Base-by-base conservation (phyloP, 2,329 filamentous ascomycete species). In the Hirsutella thompsonii region DNA sequence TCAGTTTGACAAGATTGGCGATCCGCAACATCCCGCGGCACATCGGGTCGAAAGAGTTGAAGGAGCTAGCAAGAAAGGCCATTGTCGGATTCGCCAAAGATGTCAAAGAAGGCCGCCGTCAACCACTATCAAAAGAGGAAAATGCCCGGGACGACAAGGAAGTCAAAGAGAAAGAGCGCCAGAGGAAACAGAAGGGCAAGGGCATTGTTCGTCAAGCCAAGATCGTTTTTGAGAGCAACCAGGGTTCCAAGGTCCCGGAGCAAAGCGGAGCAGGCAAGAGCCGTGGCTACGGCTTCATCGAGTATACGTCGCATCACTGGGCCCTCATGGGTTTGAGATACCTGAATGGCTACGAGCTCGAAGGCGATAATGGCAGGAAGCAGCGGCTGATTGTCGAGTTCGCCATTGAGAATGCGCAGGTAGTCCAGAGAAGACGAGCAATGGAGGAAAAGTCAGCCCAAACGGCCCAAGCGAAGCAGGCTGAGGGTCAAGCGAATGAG, bases 391-490 rank as follows among this genome's bases (percentile, higher is more conserved):
- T 98, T 55, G 90, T 90, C 30, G 93, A 98, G 60, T 98, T 98
- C 58, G 88, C 92, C 18, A 94, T 98, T 58, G 92, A 98, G 64
- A 98, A 98, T 53, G 89, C 87, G 1, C 89, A 95, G 55, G 92
- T 98, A 1, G 82, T 98, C n/a, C 75, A 81, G 49, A 74, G 92
- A 47, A 74, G 93, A 44, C 54, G 52, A 36, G 56, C 55, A 26
- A 56, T 54, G 11, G 59, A 66, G 50, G 56, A 56, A 32, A 61
- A 54, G 45, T 58, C 59, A 2, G 46, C 51, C 19, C 56, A 59
- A 41, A 47, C 48, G 37, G 42, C 47, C 35, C 48, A 52, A 20
- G 44, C 46, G 39, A 55, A 52, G 44, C 29, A 29, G 20, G 20
- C 30, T 5, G 38, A 2, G 16, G 38, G 9, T 10, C n/a, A 35